Base-by-base conservation (phyloP, 1,139 yeast genomes). In the Yamadazyma kanchanaburiensis region DNA sequence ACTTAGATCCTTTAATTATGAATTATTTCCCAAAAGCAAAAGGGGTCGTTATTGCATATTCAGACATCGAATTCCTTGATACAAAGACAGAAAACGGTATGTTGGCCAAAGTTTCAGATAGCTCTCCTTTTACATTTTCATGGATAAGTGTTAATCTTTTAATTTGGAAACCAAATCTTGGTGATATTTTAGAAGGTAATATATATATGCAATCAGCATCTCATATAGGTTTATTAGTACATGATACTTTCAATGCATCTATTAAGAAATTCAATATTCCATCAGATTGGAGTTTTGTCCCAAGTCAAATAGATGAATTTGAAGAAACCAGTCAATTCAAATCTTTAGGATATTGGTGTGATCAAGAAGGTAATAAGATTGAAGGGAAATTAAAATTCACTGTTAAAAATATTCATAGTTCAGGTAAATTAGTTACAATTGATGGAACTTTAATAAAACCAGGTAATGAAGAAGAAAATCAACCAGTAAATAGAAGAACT, bases 241-340 rank as follows among this genome's bases (percentile, higher is more conserved):
- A 86, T 54, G 97, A 91, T 58, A 86, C 95, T 1, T 91, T 91
- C 64, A 94, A 91, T 60, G 97, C 96, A 20, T 80, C 94, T 32
- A 87, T 91, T 42, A 86, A 85, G 56, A 80, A 85, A 55, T 81
- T 74, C 52, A 78, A 77, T 46, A 87, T 91, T 40, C 98, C 98
- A 12, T 60, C 64, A 24, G 74, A 68, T 31, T 91, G 98, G 98
- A 64, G 65, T 21, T 91, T 89, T 57, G 70, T 83, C 32, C 91
- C 94, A 28, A 77, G 70, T 45, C 94, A 87, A 49, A 77, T 69
- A 15, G 87, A 80, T 43, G 86, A 79, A 51, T 50, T 39, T 35
- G 29, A 30, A 17, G 22, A 27, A 15, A 30, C 37, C 6, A 39
- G 33, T 26, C 53, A 55, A 33, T 60, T 67, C 43, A 66, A 65